Conservation (phyloP, 2,329 filamentous ascomycete species). For the Xylariales sp. region DNA sequence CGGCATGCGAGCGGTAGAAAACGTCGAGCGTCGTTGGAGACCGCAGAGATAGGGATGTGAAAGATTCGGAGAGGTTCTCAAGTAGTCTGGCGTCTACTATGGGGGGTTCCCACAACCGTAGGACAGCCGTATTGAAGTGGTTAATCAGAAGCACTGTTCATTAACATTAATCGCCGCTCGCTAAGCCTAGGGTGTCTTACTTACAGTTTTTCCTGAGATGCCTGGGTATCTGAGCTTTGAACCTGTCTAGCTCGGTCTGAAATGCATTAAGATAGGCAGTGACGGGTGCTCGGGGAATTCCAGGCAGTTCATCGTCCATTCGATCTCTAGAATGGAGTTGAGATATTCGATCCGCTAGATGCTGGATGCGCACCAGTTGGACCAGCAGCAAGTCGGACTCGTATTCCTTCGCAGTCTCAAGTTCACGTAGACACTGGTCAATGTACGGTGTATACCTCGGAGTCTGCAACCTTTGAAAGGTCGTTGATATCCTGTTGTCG, state of each 20-base stretch:
- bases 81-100: conserved; percentile 35
- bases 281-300: conserved; percentile 34
- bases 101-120: conserved; percentile 46
- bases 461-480: conserved; percentile 40
- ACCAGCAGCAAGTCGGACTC: conserved; percentile 42
- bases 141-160: conserved; percentile 32
- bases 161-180: not conserved
- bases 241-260: conserved; percentile 39
- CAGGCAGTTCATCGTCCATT: conserved; percentile 26
- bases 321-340: conserved; percentile 33
- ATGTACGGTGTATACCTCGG: conserved; percentile 49
- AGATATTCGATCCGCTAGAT: conserved; percentile 45
- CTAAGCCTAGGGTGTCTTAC: conserved; percentile 11
- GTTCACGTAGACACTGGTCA: conserved; percentile 42
- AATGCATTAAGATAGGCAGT: conserved; percentile 43
- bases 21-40: conserved; percentile 41
- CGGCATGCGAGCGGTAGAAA: conserved; percentile 43
- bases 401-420: conserved; percentile 40
- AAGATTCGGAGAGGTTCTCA: conserved; percentile 37
- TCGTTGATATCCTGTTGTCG: conserved; percentile 32
- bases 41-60: conserved; percentile 32
- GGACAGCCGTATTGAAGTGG: conserved; percentile 34
- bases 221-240: conserved; percentile 31
- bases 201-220: conserved; percentile 33
- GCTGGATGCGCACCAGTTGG: conserved; percentile 44